phyloP scores from a whole-genome alignment of 495 filamentous ascomycete species.

The Cenococcum geophilum region DNA sequence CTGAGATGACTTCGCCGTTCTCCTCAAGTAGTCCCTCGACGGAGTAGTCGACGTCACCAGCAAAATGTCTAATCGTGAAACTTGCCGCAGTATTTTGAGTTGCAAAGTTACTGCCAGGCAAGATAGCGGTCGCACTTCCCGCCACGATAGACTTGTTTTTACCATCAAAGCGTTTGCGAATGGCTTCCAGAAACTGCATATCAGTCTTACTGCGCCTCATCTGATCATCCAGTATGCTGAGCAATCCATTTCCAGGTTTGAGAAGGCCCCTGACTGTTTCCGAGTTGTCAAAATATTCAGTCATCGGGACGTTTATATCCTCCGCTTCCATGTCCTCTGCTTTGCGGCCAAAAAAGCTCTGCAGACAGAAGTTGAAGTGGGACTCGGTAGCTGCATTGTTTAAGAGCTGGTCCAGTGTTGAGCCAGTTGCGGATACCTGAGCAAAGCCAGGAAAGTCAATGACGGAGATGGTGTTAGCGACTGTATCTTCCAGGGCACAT shows the following conservation, averaged over 20 bases:
- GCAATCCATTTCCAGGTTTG: constrained; percentile 84
- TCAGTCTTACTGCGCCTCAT: constrained; percentile 82
- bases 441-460: constrained; percentile 96
- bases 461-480: constrained; percentile 88
- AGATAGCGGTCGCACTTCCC: constrained; percentile 56
- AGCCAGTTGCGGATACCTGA: constrained; percentile 72
- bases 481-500: constrained; percentile 79
- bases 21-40: constrained; percentile 80
- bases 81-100: constrained; percentile 66
- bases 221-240: constrained; percentile 94
- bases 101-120: constrained; percentile 76
- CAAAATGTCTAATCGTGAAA: constrained; percentile 91
- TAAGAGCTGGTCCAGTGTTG: constrained; percentile 83
- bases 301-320: constrained; percentile 80
- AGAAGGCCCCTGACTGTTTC: constrained; percentile 85
- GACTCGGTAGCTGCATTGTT: constrained; percentile 90
- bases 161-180: constrained; percentile 86
- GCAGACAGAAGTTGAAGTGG: constrained; percentile 85
- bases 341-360: constrained; percentile 91
- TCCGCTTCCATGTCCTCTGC: constrained; percentile 88
- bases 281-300: constrained; percentile 95
- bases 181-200: constrained; percentile 78
- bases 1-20: constrained; percentile 92
- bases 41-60: constrained; percentile 94
- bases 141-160: constrained; percentile 87